Evolutionary conservation across 352 stramenopile species (phyloP).

Genomic region (Elongisporangium anandrum): DNA sequence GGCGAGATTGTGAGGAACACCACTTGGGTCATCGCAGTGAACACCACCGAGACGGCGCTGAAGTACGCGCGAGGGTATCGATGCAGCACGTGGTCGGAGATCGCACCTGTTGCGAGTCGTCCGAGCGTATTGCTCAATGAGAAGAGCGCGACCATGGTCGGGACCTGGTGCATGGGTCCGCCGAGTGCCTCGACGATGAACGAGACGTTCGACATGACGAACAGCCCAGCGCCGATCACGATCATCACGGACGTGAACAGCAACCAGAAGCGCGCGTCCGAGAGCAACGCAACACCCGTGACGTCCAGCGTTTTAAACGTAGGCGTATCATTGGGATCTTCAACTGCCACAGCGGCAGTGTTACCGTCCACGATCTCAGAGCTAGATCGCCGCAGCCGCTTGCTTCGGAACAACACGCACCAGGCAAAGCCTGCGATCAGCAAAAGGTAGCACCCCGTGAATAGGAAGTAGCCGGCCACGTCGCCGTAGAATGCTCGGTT

Average conservation of each 20-base stretch:
- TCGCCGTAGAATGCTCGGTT: slow-evolving; percentile 51
- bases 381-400: slow-evolving; percentile 28
- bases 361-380: slow-evolving; percentile 37
- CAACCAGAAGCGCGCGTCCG: slow-evolving; percentile 65
- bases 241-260: slow-evolving; percentile 77
- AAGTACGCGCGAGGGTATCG: slow-evolving; percentile 57
- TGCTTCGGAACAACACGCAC: slow-evolving; percentile 34
- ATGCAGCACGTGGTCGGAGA: slow-evolving; percentile 50
- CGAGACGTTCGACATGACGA: slow-evolving; percentile 83
- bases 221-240: slow-evolving; percentile 57
- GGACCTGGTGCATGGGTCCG: slow-evolving; percentile 54
- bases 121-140: slow-evolving; percentile 71
- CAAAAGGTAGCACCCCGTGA: slow-evolving; percentile 57
- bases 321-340: slow-evolving; percentile 12
- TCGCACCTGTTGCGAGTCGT: slow-evolving; percentile 46
- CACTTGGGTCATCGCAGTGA: slow-evolving; percentile 44
- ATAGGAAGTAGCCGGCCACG: slow-evolving; percentile 70
- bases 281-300: slow-evolving; percentile 49
- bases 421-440: slow-evolving; percentile 42
- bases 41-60: slow-evolving; percentile 30
- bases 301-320: slow-evolving; percentile 34
- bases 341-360: slow-evolving; percentile 18
- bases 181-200: slow-evolving; percentile 80
- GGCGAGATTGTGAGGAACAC: slow-evolving; percentile 52
- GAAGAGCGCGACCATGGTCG: slow-evolving; percentile 72